Conservation (phyloP, 495 filamentous ascomycete species). For the Peziza echinospora region DNA sequence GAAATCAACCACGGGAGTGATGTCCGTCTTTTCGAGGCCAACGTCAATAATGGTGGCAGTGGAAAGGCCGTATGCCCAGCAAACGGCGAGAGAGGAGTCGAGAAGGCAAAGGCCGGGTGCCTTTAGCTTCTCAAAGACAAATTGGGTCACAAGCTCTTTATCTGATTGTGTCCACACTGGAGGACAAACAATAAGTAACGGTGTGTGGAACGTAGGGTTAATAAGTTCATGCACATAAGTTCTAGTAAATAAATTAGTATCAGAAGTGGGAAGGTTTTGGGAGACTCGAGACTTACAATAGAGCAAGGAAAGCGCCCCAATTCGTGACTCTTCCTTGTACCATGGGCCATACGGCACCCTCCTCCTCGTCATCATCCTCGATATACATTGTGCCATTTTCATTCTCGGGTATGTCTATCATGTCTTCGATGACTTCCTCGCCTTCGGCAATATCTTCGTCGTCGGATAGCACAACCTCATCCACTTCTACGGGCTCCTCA, state of each 20-base stretch:
- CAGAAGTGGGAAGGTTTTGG: too few species aligned
- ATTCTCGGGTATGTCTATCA: constrained; percentile 26
- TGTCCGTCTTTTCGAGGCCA: constrained; percentile 72
- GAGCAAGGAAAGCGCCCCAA: constrained; percentile 78
- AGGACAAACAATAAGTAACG: constrained; percentile 67
- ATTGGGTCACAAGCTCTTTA: constrained; percentile 62
- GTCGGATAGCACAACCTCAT: constrained; percentile 7
- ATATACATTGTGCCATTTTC: constrained; percentile 32
- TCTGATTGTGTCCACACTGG: constrained; percentile 72
- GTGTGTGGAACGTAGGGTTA: constrained; percentile 79
- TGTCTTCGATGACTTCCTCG: constrained; percentile 6
- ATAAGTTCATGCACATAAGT: constrained; percentile 68
- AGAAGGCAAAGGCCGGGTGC: constrained; percentile 71
- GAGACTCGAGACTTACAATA: constrained; percentile 33
- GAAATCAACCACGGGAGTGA: constrained; percentile 70
- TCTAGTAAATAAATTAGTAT: constrained; percentile 8
- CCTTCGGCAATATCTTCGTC: constrained; percentile 6
- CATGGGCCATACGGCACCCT: constrained; percentile 78
- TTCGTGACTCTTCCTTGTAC: constrained; percentile 64
- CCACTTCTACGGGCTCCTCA: constrained; percentile 24
- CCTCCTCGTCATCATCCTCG: constrained; percentile 66
- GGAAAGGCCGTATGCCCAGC: constrained; percentile 57
- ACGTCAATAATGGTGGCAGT: constrained; percentile 74
- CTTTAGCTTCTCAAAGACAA: constrained; percentile 93
- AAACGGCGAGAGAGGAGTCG: constrained; percentile 60